Evolutionary conservation across 1,284 basidiomycete genomes (phyloP).

Genomic region (Cryptococcus floricola): DNA sequence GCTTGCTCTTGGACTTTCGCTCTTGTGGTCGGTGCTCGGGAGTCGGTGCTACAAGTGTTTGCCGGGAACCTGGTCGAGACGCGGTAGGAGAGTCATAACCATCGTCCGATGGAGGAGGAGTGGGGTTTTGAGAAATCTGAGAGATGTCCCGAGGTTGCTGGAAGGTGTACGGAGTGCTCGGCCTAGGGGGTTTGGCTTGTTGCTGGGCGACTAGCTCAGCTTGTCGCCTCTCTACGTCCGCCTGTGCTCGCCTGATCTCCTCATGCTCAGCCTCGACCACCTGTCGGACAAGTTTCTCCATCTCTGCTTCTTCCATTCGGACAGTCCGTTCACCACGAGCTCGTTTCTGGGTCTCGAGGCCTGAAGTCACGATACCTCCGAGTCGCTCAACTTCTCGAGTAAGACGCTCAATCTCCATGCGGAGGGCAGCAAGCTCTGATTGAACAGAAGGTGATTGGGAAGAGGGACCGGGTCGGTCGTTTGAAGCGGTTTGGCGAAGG

Average conservation of each 20-base stretch:
- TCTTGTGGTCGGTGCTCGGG: not conserved
- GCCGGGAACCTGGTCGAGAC: constrained; percentile 10
- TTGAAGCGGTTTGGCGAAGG: constrained; percentile 51
- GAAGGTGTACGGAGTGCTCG: constrained; percentile 26
- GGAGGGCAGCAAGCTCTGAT: constrained; percentile 59
- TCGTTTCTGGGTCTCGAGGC: constrained; percentile 63
- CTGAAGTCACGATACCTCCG: constrained; percentile 76
- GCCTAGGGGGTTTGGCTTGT: not conserved
- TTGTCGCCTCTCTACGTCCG: constrained; percentile 5
- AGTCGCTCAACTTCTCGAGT: constrained; percentile 74
- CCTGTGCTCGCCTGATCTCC: constrained; percentile 7
- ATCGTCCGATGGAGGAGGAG: constrained; percentile 23
- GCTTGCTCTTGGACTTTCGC: not conserved
- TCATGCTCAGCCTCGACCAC: constrained; percentile 19
- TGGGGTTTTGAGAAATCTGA: constrained; percentile 7
- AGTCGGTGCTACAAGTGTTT: not conserved
- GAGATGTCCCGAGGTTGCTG: not conserved
- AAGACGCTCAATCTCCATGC: constrained; percentile 55
- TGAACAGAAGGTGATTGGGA: constrained; percentile 11
- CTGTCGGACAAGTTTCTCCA: constrained; percentile 26
- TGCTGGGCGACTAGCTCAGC: not conserved
- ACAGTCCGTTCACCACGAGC: constrained; percentile 28
- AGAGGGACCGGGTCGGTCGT: constrained; percentile 17
- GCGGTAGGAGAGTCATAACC: constrained; percentile 15
- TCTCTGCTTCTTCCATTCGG: constrained; percentile 29